Conservation (phyloP, 805 yeast species). For the Lipomyces chichibuensis region DNA sequence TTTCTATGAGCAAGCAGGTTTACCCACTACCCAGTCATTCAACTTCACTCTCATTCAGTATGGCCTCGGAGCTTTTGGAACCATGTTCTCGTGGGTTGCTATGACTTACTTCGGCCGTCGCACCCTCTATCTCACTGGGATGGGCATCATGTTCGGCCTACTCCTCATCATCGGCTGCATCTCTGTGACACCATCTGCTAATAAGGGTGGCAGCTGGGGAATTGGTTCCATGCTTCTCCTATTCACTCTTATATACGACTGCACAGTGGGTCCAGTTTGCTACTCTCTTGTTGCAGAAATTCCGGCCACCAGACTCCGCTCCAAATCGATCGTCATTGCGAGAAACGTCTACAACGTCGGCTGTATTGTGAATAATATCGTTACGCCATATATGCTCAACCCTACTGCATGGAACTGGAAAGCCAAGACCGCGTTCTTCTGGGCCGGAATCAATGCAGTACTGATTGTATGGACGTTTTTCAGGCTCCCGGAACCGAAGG, state of each 20-base stretch:
- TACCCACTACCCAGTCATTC: slow-evolving; percentile 16
- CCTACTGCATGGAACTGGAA: slow-evolving; percentile 46
- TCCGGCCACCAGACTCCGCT: slow-evolving; percentile 49
- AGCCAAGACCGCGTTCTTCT: slow-evolving; percentile 22
- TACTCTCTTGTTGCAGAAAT: slow-evolving; percentile 51
- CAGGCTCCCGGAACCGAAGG: slow-evolving; percentile 62
- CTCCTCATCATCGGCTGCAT: slow-evolving; percentile 32
- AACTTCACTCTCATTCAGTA: slow-evolving; percentile 8
- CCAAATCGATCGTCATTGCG: slow-evolving; percentile 51
- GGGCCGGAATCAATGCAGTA: slow-evolving; percentile 47
- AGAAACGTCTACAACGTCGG: slow-evolving; percentile 43
- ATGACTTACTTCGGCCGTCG: slow-evolving; percentile 21
- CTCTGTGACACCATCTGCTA: slow-evolving; percentile 18
- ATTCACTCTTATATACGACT: slow-evolving; percentile 52
- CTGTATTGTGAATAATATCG: slow-evolving; percentile 35
- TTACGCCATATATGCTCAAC: slow-evolving; percentile 55
- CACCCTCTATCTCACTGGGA: slow-evolving; percentile 32
- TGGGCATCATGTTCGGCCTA: slow-evolving; percentile 11
- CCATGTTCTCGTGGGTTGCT: slow-evolving; percentile 17
- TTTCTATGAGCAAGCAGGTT: slow-evolving; percentile 30
- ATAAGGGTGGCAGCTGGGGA: slow-evolving; percentile 32
- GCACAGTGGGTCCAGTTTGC: slow-evolving; percentile 51
- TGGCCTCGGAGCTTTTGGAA: slow-evolving; percentile 18
- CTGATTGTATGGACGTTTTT: slow-evolving; percentile 52
- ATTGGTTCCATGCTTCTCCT: slow-evolving; percentile 53